These are phyloP conservation scores for Trametes meyenii DNA, from an alignment of 768 basidiomycete genomes.

Conservation along the genomic window DNA sequence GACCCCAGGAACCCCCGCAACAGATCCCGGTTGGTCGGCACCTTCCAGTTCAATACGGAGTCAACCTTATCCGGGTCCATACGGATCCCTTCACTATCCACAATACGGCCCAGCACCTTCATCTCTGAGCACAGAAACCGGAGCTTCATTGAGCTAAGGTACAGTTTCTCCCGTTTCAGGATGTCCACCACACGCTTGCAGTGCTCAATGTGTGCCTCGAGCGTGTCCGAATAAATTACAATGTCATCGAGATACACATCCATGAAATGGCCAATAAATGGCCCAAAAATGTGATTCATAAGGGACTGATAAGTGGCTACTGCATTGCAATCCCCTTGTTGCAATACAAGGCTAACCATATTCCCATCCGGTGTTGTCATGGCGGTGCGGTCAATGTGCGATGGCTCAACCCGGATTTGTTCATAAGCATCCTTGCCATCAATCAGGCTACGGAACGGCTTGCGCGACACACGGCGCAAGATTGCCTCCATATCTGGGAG, in stretches of 20 bases:
- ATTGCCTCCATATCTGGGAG: constrained; percentile 28
- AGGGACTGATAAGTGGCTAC: constrained; percentile 45
- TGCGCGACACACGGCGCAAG: constrained; percentile 17
- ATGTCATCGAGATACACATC: constrained; percentile 42
- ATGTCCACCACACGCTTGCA: constrained; percentile 22
- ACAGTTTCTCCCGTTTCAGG: constrained; percentile 16
- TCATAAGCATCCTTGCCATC: no score
- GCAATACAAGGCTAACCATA: constrained; percentile 34
- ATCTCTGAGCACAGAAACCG: constrained; percentile 25
- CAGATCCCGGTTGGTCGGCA: constrained; percentile 34
- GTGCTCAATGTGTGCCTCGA: constrained; percentile 31
- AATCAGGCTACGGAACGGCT: constrained; percentile 25
- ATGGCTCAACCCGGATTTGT: constrained; percentile 28
- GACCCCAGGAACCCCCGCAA: constrained; percentile 38
- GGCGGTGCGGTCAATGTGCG: constrained; percentile 25
- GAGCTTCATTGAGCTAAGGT: constrained; percentile 27
- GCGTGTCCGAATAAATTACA: constrained; percentile 34
- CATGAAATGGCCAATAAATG: constrained; percentile 36
- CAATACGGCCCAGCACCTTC: constrained; percentile 30
- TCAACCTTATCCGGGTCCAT: constrained; percentile 51
- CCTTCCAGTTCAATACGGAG: constrained; percentile 32
- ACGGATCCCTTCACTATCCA: constrained; percentile 39
- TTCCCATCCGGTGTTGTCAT: constrained; percentile 35
- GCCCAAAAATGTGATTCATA: constrained; percentile 45
- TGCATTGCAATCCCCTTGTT: constrained; percentile 36